phyloP scores from a whole-genome alignment of 805 yeast genomes.

The Yarrowia keelungensis region DNA sequence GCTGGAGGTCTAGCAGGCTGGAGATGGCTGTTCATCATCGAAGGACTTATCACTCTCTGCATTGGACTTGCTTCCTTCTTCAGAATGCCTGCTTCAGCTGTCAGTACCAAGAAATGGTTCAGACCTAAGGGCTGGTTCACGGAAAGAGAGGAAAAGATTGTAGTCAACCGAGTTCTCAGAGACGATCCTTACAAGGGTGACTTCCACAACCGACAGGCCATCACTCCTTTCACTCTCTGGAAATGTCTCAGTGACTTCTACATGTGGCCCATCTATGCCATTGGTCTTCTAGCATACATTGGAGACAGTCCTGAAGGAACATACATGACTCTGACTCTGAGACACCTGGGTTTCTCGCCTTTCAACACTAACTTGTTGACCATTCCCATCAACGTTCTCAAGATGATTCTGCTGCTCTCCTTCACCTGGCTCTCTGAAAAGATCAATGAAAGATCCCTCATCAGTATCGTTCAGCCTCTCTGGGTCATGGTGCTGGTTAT shows the following conservation, averaged over 20 bases:
- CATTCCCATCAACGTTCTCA: slow-evolving; percentile 48
- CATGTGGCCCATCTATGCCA: slow-evolving; percentile 61
- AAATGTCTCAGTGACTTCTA: slow-evolving; percentile 58
- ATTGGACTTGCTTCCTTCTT: slow-evolving; percentile 54
- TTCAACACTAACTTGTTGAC: slow-evolving; percentile 60
- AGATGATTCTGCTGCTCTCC: slow-evolving; percentile 39
- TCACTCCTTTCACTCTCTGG: slow-evolving; percentile 53
- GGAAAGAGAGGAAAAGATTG: slow-evolving; percentile 62
- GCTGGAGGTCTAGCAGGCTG: slow-evolving; percentile 54
- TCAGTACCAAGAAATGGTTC: slow-evolving; percentile 59
- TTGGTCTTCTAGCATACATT: slow-evolving; percentile 56
- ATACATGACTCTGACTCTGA: slow-evolving; percentile 60
- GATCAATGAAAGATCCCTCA: slow-evolving; percentile 40
- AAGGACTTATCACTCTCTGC: slow-evolving; percentile 39
- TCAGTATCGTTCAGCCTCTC: slow-evolving; percentile 39
- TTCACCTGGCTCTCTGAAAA: slow-evolving; percentile 40
- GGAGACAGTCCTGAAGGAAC: slow-evolving; percentile 51
- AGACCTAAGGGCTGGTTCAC: slow-evolving; percentile 61
- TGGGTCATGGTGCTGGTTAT: slow-evolving; percentile 41
- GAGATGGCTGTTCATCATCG: slow-evolving; percentile 43
- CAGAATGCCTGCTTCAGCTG: slow-evolving; percentile 62
- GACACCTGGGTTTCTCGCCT: slow-evolving; percentile 59
- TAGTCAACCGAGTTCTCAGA: slow-evolving; percentile 63
- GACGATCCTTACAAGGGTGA: slow-evolving; percentile 72
- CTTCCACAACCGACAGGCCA: slow-evolving; percentile 66